Conservation (phyloP, 2,329 filamentous ascomycete genomes). For the Ophiostoma triangulosporum region DNA sequence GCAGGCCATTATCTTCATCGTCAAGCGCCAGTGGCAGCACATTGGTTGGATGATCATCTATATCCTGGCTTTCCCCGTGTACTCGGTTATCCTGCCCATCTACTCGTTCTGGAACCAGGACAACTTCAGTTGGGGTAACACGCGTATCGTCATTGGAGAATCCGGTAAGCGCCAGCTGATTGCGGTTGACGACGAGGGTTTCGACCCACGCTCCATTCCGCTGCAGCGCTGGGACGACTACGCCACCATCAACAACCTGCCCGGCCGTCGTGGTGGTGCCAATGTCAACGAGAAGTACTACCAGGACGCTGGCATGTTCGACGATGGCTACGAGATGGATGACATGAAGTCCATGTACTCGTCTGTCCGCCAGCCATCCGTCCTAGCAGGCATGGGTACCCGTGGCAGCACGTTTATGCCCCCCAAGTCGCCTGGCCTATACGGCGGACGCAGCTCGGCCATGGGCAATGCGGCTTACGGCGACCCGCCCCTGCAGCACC, state of each 20-base stretch:
- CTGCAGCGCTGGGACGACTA: constrained; percentile 98
- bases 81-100: constrained; percentile 77
- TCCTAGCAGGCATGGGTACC: constrained; percentile 71
- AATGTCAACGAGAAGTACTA: constrained; percentile 39
- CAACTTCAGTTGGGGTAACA: constrained; percentile 98
- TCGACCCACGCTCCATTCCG: constrained; percentile 84
- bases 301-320: constrained; percentile 44
- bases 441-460: constrained; percentile 30
- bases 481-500: constrained; percentile 39
- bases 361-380: constrained; percentile 74
- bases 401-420: constrained; percentile 62
- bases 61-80: constrained; percentile 86
- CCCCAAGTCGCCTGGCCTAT: constrained; percentile 63
- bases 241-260: constrained; percentile 70
- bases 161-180: constrained; percentile 85
- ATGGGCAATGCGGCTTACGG: constrained; percentile 31
- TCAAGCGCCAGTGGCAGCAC: constrained; percentile 97
- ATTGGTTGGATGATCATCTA: constrained; percentile 99
- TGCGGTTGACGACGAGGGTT: constrained; percentile 70
- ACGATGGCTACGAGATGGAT: constrained; percentile 76
- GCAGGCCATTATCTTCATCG: constrained; percentile 88
- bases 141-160: constrained; percentile 90
- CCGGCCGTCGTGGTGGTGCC: constrained; percentile 68
- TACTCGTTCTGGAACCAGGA: constrained; percentile 99
- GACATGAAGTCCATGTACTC: constrained; percentile 96